These are phyloP conservation scores for Bacidia gigantensis DNA, from an alignment of 495 filamentous ascomycete genomes.

Conservation along the genomic window DNA sequence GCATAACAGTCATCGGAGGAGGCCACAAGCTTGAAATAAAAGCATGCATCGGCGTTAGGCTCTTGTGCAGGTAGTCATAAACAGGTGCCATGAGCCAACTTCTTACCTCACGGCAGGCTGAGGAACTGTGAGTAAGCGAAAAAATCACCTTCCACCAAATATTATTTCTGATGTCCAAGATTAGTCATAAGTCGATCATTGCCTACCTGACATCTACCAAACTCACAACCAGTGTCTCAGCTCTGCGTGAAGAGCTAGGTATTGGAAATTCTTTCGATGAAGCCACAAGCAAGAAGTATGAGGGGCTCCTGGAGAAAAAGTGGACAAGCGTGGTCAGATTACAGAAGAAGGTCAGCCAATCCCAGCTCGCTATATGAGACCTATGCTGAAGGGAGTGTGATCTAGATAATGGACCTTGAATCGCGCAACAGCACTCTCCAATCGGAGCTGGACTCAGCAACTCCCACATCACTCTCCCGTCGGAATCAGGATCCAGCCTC, in stretches of 20 bases:
- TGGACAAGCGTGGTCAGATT: constrained; percentile 86
- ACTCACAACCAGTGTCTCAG: constrained; percentile 50
- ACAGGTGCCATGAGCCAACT: constrained; percentile 54
- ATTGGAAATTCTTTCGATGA: constrained; percentile 48
- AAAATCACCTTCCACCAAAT: background rate
- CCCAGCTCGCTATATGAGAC: background rate
- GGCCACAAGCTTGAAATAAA: too few species aligned
- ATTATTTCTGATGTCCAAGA: constrained; percentile 7
- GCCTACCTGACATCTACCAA: constrained; percentile 71
- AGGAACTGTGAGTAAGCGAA: constrained; percentile 59
- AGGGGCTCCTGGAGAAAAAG: constrained; percentile 83
- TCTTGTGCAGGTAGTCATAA: too few species aligned
- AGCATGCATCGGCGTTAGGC: too few species aligned
- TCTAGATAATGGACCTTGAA: constrained; percentile 90
- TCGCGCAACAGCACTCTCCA: constrained; percentile 55
- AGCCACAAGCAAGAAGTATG: constrained; percentile 72
- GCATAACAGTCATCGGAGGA: too few species aligned
- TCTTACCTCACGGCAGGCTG: constrained; percentile 67
- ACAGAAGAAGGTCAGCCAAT: constrained; percentile 66
- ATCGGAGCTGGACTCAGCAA: constrained; percentile 67
- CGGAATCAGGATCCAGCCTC: constrained; percentile 70
- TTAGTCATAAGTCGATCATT: constrained; percentile 78
- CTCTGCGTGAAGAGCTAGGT: constrained; percentile 36
- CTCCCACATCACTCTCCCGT: constrained; percentile 66
- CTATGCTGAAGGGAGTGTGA: constrained; percentile 6